These are phyloP conservation scores for Scedosporium minutisporum DNA, from an alignment of 2,329 filamentous ascomycete species.

Conservation along the genomic window DNA sequence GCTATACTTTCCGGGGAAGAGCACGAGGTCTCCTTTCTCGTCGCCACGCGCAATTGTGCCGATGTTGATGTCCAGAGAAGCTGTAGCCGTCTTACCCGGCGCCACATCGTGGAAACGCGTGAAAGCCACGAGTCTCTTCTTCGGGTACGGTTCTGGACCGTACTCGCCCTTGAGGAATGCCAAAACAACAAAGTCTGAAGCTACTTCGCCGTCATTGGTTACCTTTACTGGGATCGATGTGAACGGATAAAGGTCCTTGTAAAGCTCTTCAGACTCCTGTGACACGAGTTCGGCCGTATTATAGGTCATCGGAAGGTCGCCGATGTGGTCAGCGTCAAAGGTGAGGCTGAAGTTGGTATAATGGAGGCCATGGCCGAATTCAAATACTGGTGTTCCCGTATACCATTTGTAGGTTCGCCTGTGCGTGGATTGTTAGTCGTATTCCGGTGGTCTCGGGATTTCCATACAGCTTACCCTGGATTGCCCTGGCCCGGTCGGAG, in stretches of 20 bases:
- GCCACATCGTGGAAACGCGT: constrained; percentile 3
- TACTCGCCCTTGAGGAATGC: constrained; percentile 35
- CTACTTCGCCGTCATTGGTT: constrained; percentile 33
- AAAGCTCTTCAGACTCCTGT: constrained; percentile 21
- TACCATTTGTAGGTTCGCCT: constrained; percentile 51
- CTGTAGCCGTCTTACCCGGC: not conserved
- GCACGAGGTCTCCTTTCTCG: constrained; percentile 2
- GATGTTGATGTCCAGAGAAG: constrained; percentile 5
- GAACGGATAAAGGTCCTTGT: constrained; percentile 33
- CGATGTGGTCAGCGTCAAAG: constrained; percentile 9
- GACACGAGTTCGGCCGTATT: constrained; percentile 25
- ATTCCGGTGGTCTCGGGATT: not conserved
- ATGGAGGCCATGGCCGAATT: constrained; percentile 47
- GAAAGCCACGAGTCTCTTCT: constrained; percentile 33
- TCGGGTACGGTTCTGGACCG: constrained; percentile 39
- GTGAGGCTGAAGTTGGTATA: constrained; percentile 42
- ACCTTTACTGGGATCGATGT: constrained; percentile 19
- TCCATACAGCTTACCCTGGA: constrained; percentile 25
- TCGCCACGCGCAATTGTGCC: constrained; percentile 1
- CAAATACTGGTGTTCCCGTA: constrained; percentile 30
- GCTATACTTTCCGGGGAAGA: constrained; percentile 3
- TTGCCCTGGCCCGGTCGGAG: constrained; percentile 34
- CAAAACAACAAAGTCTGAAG: constrained; percentile 44
- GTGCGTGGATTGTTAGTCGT: not conserved
- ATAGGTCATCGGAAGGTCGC: not conserved